Percentiles rank a stretch among this genome's conserved stretches.
phyloP scores from a whole-genome alignment of 805 yeast genomes.

The Saturnispora serradocipensis region DNA sequence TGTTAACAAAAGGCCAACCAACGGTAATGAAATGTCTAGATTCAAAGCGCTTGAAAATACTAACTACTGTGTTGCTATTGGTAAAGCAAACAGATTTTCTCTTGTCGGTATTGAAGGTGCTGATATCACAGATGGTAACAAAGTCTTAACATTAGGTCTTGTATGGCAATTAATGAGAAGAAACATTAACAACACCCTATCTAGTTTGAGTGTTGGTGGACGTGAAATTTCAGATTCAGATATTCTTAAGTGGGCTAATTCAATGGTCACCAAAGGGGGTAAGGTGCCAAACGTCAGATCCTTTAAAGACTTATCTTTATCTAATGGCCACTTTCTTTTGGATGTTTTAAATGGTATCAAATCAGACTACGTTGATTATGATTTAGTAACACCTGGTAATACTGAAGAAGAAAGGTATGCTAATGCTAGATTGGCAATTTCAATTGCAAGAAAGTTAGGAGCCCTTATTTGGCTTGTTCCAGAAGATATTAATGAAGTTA shows the following conservation, averaged over 20 bases:
- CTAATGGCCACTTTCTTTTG: constrained; percentile 73
- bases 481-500: constrained; percentile 96
- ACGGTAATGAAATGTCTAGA: constrained; percentile 69
- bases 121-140: constrained; percentile 90
- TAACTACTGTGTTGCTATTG: constrained; percentile 96
- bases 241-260: constrained; percentile 90
- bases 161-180: constrained; percentile 99
- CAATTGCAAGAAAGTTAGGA: constrained; percentile 96
- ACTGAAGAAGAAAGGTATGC: constrained; percentile 85
- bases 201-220: constrained; percentile 62
- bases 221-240: constrained; percentile 74
- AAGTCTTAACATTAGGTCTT: constrained; percentile 78
- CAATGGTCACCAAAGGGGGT: constrained; percentile 78
- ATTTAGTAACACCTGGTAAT: constrained; percentile 69
- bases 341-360: constrained; percentile 89
- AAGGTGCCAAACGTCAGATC: constrained; percentile 65
- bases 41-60: constrained; percentile 96
- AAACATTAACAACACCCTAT: constrained; percentile 79
- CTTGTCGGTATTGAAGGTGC: constrained; percentile 97
- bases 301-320: constrained; percentile 70
- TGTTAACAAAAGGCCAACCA: constrained; percentile 75
- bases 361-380: constrained; percentile 97
- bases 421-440: constrained; percentile 93
- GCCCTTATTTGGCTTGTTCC: constrained; percentile 99
- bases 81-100: constrained; percentile 86